Conservation (phyloP, 805 yeast species). For the Candida chauliodis region DNA sequence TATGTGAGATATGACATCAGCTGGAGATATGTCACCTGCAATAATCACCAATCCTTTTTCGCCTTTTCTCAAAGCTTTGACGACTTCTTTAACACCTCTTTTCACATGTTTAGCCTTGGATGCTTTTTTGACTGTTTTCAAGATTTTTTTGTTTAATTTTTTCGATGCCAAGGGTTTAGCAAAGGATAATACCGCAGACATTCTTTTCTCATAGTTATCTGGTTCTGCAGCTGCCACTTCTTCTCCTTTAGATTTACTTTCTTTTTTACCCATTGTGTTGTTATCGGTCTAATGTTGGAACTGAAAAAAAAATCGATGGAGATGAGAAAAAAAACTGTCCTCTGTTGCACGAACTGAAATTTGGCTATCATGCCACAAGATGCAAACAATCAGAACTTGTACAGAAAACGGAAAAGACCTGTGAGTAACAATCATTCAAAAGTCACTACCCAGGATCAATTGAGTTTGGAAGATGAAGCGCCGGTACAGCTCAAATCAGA, state of each 20-base stretch:
- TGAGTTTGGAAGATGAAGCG: slow-evolving; percentile 1
- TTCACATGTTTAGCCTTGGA: slow-evolving; percentile 97
- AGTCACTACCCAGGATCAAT: neutral
- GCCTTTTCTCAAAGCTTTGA: slow-evolving; percentile 95
- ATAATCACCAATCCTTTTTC: slow-evolving; percentile 94
- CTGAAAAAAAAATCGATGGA: slow-evolving; percentile 1
- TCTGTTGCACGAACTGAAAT: neutral
- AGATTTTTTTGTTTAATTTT: slow-evolving; percentile 89
- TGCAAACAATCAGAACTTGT: neutral
- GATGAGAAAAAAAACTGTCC: neutral
- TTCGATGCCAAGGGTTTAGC: slow-evolving; percentile 95
- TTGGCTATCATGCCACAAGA: neutral
- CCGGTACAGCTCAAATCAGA: slow-evolving; percentile 1
- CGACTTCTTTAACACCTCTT: slow-evolving; percentile 98
- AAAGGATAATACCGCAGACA: slow-evolving; percentile 87
- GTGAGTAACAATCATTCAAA: neutral
- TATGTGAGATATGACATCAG: slow-evolving; percentile 93
- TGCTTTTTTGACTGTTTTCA: slow-evolving; percentile 95
- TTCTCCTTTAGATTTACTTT: slow-evolving; percentile 31
- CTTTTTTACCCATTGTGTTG: slow-evolving; percentile 21
- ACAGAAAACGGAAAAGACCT: slow-evolving; percentile 1
- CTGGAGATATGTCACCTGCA: slow-evolving; percentile 98
- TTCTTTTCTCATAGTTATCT: slow-evolving; percentile 88
- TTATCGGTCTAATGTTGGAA: neutral
- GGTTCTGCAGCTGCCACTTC: slow-evolving; percentile 32